These are phyloP conservation scores for Trichoderma endophyticum DNA, from an alignment of 2,329 filamentous ascomycete species.

Conservation along the genomic window DNA sequence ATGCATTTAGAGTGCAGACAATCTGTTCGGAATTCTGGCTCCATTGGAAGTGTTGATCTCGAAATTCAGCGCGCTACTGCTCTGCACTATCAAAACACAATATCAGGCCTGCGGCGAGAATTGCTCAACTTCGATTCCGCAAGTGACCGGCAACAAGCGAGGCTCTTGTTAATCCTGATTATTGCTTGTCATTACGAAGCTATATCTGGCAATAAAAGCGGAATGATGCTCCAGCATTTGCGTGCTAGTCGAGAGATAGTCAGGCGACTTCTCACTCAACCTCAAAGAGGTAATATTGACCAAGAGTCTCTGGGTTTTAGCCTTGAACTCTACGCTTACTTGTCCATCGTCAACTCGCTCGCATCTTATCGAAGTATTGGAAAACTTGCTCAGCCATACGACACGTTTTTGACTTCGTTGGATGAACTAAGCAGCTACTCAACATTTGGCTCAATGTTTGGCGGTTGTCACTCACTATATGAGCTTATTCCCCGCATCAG, in stretches of 20 bases:
- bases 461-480: background rate
- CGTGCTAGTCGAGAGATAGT: background rate
- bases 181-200: background rate
- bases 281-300: background rate
- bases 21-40: background rate
- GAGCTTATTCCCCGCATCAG: background rate
- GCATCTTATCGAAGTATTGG: background rate
- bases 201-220: background rate
- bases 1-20: background rate
- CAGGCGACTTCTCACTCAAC: background rate
- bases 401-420: background rate
- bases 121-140: background rate
- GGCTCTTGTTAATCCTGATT: background rate
- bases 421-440: background rate
- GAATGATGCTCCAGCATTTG: slow-evolving; percentile 3
- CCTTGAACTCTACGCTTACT: background rate
- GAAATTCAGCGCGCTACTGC: background rate
- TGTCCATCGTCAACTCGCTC: background rate
- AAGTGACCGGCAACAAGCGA: background rate
- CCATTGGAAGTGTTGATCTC: background rate
- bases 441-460: background rate
- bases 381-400: background rate
- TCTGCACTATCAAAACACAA: background rate
- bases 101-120: background rate
- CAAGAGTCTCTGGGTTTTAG: background rate